Evolutionary conservation across 1,284 basidiomycete species (phyloP).

Genomic region (Tylopilus sp.): DNA sequence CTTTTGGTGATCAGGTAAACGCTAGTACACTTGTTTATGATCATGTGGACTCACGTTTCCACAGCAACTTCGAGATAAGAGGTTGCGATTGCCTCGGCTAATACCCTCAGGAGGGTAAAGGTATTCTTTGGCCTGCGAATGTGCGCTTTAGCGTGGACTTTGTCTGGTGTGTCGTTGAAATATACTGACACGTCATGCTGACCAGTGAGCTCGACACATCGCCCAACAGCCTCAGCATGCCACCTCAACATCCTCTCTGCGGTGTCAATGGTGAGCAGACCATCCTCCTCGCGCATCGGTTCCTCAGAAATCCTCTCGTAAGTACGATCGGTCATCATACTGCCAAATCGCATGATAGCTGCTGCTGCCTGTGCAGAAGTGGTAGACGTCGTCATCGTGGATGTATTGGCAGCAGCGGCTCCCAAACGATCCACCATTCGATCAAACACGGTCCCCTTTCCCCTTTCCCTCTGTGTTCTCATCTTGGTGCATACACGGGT

Average conservation of each 20-base stretch:
- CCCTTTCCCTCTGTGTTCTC: slow-evolving; percentile 63
- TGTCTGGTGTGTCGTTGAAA: not conserved
- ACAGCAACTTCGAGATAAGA: slow-evolving; percentile 90
- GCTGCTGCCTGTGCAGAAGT: slow-evolving; percentile 80
- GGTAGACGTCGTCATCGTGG: slow-evolving; percentile 55
- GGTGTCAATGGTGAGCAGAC: slow-evolving; percentile 68
- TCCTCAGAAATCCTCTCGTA: slow-evolving; percentile 65
- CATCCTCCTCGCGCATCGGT: slow-evolving; percentile 76
- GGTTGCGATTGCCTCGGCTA: slow-evolving; percentile 86
- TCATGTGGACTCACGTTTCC: slow-evolving; percentile 68
- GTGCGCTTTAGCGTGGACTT: slow-evolving; percentile 1
- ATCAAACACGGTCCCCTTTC: slow-evolving; percentile 86
- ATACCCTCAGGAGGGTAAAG: slow-evolving; percentile 79
- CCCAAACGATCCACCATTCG: slow-evolving; percentile 91
- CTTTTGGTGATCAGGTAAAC: slow-evolving; percentile 42
- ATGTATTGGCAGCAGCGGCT: slow-evolving; percentile 67
- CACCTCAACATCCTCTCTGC: slow-evolving; percentile 91
- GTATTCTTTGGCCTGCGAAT: slow-evolving; percentile 82
- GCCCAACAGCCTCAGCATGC: slow-evolving; percentile 93
- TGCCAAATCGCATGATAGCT: slow-evolving; percentile 79
- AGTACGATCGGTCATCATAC: slow-evolving; percentile 57
- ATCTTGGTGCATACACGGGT: slow-evolving; percentile 45
- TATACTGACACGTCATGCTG: slow-evolving; percentile 76
- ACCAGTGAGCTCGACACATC: slow-evolving; percentile 85
- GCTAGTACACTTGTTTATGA: not conserved